phyloP scores from a whole-genome alignment of 768 basidiomycete genomes.

The Coprinopsis sp. region DNA sequence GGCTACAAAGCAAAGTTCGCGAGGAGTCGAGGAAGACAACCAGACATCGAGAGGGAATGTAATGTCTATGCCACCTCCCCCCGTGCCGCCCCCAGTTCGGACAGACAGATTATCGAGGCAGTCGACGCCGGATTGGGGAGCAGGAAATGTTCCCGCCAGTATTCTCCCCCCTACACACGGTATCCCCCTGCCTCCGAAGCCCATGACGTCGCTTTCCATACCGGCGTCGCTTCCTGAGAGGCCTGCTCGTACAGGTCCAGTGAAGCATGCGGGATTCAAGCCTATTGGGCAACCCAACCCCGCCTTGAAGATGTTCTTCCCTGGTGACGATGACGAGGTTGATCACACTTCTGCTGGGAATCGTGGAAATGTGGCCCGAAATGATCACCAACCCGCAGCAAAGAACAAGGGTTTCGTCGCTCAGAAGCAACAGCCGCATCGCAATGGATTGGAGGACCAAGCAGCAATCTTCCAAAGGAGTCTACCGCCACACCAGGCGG shows the following conservation, averaged over 20 bases:
- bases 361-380: conserved; percentile 1
- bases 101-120: conserved; percentile 8
- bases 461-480: no score
- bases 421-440: no score
- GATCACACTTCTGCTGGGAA: conserved; percentile 16
- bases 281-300: conserved; percentile 56
- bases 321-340: conserved; percentile 70
- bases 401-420: background rate
- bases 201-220: no score
- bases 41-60: conserved; percentile 4
- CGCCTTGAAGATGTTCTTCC: conserved; percentile 76
- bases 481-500: no score
- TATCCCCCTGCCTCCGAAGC: background rate
- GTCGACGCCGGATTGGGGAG: conserved; percentile 1
- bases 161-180: no score
- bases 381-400: conserved; percentile 9
- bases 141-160: background rate
- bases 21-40: conserved; percentile 1
- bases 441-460: no score
- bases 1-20: conserved; percentile 14
- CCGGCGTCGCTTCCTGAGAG: conserved; percentile 27
- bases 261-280: conserved; percentile 49
- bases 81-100: conserved; percentile 1
- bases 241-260: conserved; percentile 3
- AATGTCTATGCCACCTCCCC: conserved; percentile 9